These are phyloP conservation scores for Penicillium pancosmium DNA, from an alignment of 495 filamentous ascomycete genomes.

Conservation along the genomic window DNA sequence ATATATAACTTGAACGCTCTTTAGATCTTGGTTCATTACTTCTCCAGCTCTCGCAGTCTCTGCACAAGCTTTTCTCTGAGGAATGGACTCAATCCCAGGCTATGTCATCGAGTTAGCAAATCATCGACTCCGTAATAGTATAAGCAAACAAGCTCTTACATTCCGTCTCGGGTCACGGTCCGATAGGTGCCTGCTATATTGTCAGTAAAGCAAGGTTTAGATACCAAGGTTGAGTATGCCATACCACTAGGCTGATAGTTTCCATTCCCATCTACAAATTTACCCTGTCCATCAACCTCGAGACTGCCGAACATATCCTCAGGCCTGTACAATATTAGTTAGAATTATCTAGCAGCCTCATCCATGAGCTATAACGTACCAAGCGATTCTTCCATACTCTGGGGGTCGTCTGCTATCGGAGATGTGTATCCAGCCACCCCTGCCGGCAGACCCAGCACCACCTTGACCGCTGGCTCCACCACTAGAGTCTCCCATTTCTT, in stretches of 20 bases:
- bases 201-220: constrained; percentile 16
- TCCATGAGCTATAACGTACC: constrained; percentile 35
- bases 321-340: constrained; percentile 45
- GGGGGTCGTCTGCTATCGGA: constrained; percentile 81
- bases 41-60: constrained; percentile 40
- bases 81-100: constrained; percentile 60
- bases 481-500: constrained; percentile 57
- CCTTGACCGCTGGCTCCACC: constrained; percentile 82
- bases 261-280: constrained; percentile 64
- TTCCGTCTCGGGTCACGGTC: constrained; percentile 61
- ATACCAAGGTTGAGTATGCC: background rate
- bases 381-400: constrained; percentile 88
- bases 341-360: background rate
- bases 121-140: background rate
- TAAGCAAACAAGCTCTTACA: constrained; percentile 45
- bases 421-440: constrained; percentile 89
- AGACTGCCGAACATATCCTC: constrained; percentile 96
- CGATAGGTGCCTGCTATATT: constrained; percentile 50
- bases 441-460: constrained; percentile 77
- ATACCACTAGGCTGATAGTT: constrained; percentile 62
- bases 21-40: constrained; percentile 10
- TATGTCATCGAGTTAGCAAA: constrained; percentile 28
- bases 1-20: too few species aligned
- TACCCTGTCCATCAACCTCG: constrained; percentile 75
- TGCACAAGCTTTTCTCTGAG: constrained; percentile 59